phyloP scores from a whole-genome alignment of 2,329 filamentous ascomycete genomes.

The Fusarium guadeloupense region DNA sequence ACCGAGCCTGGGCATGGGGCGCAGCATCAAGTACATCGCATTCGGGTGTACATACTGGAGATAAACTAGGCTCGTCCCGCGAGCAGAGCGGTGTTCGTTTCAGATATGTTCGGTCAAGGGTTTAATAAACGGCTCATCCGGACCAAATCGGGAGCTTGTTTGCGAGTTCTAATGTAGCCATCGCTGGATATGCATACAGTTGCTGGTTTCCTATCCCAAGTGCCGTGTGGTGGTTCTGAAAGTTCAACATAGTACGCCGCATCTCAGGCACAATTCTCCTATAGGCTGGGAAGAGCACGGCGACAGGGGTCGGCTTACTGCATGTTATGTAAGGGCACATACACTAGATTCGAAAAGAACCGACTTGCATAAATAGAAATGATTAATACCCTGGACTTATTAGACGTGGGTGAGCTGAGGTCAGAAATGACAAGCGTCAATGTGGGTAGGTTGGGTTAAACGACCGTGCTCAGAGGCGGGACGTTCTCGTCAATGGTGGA shows the following conservation, averaged over 20 bases:
- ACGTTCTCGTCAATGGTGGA: conserved; percentile 1
- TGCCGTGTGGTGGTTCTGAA: not conserved
- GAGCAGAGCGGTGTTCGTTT: conserved; percentile 23
- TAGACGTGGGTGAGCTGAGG: conserved; percentile 11
- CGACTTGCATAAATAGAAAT: not conserved
- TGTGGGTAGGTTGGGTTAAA: conserved; percentile 1
- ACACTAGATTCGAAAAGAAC: not conserved
- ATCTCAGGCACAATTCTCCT: conserved; percentile 15
- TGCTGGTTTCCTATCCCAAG: not conserved
- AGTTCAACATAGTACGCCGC: not conserved
- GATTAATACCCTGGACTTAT: conserved; percentile 1
- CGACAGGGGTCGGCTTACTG: not conserved
- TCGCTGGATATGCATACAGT: not conserved
- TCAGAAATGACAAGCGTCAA: conserved; percentile 8
- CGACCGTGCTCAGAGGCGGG: not conserved
- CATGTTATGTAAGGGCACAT: not conserved
- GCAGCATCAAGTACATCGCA: conserved; percentile 8
- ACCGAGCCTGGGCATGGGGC: conserved; percentile 26
- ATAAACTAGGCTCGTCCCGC: conserved; percentile 19
- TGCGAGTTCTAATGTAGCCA: not conserved
- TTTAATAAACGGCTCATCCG: conserved; percentile 11
- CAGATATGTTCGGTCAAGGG: conserved; percentile 17
- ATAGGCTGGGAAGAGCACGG: not conserved
- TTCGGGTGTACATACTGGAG: conserved; percentile 4
- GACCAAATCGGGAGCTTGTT: conserved; percentile 4